Percentiles rank a stretch among this genome's conserved stretches.
phyloP scores from a whole-genome alignment of 805 yeast genomes.

The Cyberlindnera maclurae region DNA sequence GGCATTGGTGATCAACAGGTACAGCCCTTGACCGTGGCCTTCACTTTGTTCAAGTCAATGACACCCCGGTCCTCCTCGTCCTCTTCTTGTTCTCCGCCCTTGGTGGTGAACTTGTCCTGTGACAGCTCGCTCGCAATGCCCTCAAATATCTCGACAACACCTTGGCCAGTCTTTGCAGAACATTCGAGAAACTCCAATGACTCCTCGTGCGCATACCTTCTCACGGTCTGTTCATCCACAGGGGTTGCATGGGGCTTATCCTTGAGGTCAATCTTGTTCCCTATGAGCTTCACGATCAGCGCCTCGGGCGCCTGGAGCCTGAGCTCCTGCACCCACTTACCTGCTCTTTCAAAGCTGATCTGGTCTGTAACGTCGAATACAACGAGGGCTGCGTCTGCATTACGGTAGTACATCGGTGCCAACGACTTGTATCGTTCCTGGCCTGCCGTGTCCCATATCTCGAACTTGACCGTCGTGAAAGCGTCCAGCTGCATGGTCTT shows the following conservation, averaged over 20 bases:
- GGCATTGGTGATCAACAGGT: conserved; percentile 1
- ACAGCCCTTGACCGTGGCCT: conserved; percentile 3
- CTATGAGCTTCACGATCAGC: conserved; percentile 78
- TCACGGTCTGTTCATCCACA: conserved; percentile 18
- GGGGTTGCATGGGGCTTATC: conserved; percentile 12
- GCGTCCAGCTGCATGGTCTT: conserved; percentile 52
- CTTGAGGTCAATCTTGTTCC: conserved; percentile 71
- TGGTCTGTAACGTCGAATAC: conserved; percentile 77
- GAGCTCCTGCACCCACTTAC: conserved; percentile 87
- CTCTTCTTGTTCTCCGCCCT: conserved; percentile 3
- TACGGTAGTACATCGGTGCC: conserved; percentile 80
- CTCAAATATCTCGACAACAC: conserved; percentile 40
- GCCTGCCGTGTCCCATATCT: conserved; percentile 87
- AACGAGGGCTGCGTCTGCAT: conserved; percentile 77
- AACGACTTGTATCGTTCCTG: conserved; percentile 79
- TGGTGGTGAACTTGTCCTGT: conserved; percentile 18
- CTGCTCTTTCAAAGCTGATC: conserved; percentile 70
- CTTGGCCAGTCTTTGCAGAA: conserved; percentile 60
- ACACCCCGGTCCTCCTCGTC: conserved; percentile 12
- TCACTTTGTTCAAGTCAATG: conserved; percentile 26
- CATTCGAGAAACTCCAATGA: conserved; percentile 21
- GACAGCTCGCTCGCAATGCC: conserved; percentile 43
- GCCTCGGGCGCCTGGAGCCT: conserved; percentile 72
- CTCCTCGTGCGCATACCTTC: conserved; percentile 14
- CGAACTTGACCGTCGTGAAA: conserved; percentile 38